phyloP scores from a whole-genome alignment of 2,329 filamentous ascomycete species.

The Clarireedia paspali region DNA sequence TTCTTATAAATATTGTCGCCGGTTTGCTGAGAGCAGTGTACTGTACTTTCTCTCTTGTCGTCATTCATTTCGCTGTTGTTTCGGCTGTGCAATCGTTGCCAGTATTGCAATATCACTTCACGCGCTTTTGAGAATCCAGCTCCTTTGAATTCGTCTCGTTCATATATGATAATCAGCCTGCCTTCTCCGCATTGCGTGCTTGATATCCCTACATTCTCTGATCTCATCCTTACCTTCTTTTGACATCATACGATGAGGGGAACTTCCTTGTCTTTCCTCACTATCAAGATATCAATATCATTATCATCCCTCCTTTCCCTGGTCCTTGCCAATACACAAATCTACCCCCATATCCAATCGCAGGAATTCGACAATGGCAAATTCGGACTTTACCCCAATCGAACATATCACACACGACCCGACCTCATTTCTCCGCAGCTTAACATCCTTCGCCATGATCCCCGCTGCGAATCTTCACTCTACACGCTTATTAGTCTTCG shows the following conservation, averaged over 20 bases:
- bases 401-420: conserved; percentile 28
- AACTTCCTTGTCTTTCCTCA: neutral
- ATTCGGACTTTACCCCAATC: conserved; percentile 31
- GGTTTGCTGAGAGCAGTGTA: too few species aligned
- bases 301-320: neutral
- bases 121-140: too few species aligned
- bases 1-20: too few species aligned
- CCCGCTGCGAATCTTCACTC: conserved; percentile 11
- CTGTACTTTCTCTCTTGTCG: too few species aligned
- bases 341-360: neutral
- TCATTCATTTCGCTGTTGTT: too few species aligned
- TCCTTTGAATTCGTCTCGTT: too few species aligned
- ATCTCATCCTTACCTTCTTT: neutral
- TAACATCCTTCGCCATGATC: conserved; percentile 10
- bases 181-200: neutral
- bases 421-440: conserved; percentile 17
- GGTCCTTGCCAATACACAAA: neutral
- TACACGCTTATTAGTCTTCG: conserved; percentile 12
- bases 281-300: neutral
- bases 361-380: conserved; percentile 29
- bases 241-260: neutral
- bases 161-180: neutral
- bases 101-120: too few species aligned
- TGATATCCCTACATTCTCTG: neutral
- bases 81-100: too few species aligned